These are phyloP conservation scores for Guillardia theta DNA, from an alignment of 78 protist species.

Conservation along the genomic window DNA sequence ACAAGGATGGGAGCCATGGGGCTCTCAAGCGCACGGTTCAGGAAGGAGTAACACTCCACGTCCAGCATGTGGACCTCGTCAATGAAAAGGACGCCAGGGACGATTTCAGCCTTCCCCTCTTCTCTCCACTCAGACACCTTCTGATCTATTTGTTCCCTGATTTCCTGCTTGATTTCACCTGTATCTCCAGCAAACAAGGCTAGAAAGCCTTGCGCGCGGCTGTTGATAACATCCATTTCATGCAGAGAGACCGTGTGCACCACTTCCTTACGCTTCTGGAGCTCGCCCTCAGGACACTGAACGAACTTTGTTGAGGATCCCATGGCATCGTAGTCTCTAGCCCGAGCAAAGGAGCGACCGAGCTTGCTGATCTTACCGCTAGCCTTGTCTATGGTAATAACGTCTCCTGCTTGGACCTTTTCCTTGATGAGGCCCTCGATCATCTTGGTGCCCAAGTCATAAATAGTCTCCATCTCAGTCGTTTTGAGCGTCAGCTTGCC, in stretches of 20 bases:
- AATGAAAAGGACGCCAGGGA: conserved; percentile 98
- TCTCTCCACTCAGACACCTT: conserved; percentile 97
- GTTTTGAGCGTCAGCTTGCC: conserved; percentile 98
- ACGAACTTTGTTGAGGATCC: conserved; percentile 81
- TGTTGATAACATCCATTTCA: conserved; percentile 98
- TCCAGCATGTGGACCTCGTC: conserved; percentile 99
- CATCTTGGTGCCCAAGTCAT: conserved; percentile 98
- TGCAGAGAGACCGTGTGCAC: conserved; percentile 89
- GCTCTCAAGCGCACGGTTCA: conserved; percentile 95
- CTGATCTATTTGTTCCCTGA: conserved; percentile 93
- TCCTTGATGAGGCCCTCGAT: conserved; percentile 96
- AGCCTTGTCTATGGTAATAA: conserved; percentile 97
- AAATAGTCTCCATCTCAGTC: conserved; percentile 99
- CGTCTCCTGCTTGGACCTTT: conserved; percentile 86
- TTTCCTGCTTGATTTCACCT: conserved; percentile 91
- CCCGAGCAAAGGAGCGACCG: conserved; percentile 91
- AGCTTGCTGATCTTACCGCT: conserved; percentile 91
- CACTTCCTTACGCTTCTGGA: conserved; percentile 91
- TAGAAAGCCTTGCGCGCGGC: conserved; percentile 91
- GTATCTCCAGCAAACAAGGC: conserved; percentile 96
- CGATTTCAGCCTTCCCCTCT: conserved; percentile 96
- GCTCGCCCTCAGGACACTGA: conserved; percentile 93
- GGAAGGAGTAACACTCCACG: conserved; percentile 97
- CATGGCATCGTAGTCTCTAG: conserved; percentile 94
- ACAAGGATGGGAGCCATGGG: conserved; percentile 93